A percentile compares a stretch with the other conserved stretches of the same genome.
Evolutionary conservation across 2,329 filamentous ascomycete species (phyloP).

Genomic region (Arthrinium phaeospermum): DNA sequence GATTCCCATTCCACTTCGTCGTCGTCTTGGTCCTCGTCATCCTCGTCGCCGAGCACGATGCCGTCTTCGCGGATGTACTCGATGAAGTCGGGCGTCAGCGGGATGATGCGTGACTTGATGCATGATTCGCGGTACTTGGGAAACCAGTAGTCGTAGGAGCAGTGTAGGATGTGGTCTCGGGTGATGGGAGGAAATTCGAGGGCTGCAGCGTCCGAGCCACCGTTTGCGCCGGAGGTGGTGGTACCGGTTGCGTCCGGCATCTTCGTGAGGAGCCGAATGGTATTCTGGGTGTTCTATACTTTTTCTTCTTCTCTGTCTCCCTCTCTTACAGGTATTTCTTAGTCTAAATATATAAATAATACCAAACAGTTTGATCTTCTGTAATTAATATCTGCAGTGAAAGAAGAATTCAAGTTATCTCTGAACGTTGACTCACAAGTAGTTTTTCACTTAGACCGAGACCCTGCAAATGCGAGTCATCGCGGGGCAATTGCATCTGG

Average conservation of each 20-base stretch:
- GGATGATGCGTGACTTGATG: constrained; percentile 85
- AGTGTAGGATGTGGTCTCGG: constrained; percentile 88
- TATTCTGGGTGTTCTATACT: background rate
- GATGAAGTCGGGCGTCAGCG: constrained; percentile 76
- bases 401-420: background rate
- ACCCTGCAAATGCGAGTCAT: constrained; percentile 22
- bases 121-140: constrained; percentile 80
- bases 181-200: constrained; percentile 77
- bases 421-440: background rate
- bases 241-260: constrained; percentile 38
- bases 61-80: constrained; percentile 91
- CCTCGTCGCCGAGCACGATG: constrained; percentile 82
- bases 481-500: constrained; percentile 22
- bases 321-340: no score
- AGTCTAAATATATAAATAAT: no score
- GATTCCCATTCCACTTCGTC: constrained; percentile 63
- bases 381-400: background rate
- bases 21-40: constrained; percentile 51
- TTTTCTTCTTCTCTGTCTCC: background rate
- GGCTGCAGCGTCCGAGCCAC: constrained; percentile 32
- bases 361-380: no score
- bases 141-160: constrained; percentile 93
- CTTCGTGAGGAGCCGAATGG: background rate
- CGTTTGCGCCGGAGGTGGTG: constrained; percentile 25
- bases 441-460: background rate